These are phyloP conservation scores for Petasospora fabianii DNA, from an alignment of 1,139 yeast genomes.

Conservation along the genomic window DNA sequence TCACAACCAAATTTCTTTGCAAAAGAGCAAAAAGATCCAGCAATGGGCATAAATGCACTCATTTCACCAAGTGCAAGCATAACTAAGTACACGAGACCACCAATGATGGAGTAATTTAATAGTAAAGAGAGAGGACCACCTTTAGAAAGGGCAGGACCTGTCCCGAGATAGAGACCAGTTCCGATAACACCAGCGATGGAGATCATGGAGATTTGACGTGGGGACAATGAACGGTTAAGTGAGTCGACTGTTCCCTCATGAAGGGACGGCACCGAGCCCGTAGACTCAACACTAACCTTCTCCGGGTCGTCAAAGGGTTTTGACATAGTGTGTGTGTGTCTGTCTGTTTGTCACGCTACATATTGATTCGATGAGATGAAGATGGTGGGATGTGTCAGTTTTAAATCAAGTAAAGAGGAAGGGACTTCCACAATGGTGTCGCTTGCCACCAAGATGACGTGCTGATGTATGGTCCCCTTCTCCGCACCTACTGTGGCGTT, in stretches of 20 bases:
- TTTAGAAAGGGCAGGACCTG: slow-evolving; percentile 52
- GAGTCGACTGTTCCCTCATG: slow-evolving; percentile 17
- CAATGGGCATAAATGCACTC: slow-evolving; percentile 59
- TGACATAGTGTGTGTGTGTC: too few species aligned
- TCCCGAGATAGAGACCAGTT: slow-evolving; percentile 60
- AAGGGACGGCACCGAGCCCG: not conserved
- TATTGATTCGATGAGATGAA: too few species aligned
- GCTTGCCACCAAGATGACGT: too few species aligned
- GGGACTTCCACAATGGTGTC: too few species aligned
- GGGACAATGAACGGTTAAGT: slow-evolving; percentile 19
- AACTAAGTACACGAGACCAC: slow-evolving; percentile 53
- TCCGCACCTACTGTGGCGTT: too few species aligned
- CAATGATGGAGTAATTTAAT: slow-evolving; percentile 55
- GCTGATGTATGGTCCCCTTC: too few species aligned
- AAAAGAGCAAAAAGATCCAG: slow-evolving; percentile 60
- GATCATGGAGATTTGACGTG: slow-evolving; percentile 21
- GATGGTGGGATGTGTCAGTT: too few species aligned
- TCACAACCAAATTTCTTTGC: slow-evolving; percentile 60
- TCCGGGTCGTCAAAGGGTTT: slow-evolving; percentile 5
- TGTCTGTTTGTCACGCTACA: too few species aligned
- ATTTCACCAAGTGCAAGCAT: slow-evolving; percentile 65
- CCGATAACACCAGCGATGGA: slow-evolving; percentile 35
- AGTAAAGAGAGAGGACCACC: slow-evolving; percentile 68
- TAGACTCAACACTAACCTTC: slow-evolving; percentile 7
- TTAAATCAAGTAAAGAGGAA: too few species aligned